Evolutionary conservation across 2,329 filamentous ascomycete species (phyloP), one percentile per base, ranked within the genome.

Genomic region (Lomentospora prolificans): DNA sequence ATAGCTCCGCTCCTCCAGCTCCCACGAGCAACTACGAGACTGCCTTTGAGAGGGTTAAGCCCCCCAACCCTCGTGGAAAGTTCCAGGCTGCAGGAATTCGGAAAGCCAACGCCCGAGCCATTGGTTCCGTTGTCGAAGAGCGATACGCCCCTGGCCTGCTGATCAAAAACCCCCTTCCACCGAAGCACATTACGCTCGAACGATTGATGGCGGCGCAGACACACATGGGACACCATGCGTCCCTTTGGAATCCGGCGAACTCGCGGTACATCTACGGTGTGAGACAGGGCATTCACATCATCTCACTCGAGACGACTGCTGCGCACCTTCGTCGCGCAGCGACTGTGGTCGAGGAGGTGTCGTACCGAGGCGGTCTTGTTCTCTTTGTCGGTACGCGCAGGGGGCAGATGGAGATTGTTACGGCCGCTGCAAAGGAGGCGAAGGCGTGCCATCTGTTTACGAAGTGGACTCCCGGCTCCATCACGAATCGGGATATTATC

Each of bases 201-300:
- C 80, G 96, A 59, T 82, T 99, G 60, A 85, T 96, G 76, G 89
- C 90, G 50, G 84, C 86, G 30, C 90, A 95, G 72, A 83, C 84
- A 55, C 90, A 96, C 72, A 84, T 97, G 70, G 94, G 94, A 60
- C 94, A 99, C 73, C 82, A 88, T 65, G 92, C 87, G 0, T 89
- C 89, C 59, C 79, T 91, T 52, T 99, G 94, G 94, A 95, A 99
- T 72, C 91, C 94, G 9, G 85, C 84, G 54, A 99, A 97, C 74
- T 86, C 90, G 61, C 82, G 88, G 62, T 97, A 97, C 73, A 97
- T 99, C 68, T 91, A 89, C 68, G 94, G 94, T 63, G 82, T 95
- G 59, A 81, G 94, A 48, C 81, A 94, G 62, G 90, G 87, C 14
- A 85, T 95, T 59, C 92, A 96, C 72, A 90, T 99, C 68, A 96